phyloP scores from a whole-genome alignment of 176 grass and related monocot genomes.

The Tillandsia leiboldiana region DNA sequence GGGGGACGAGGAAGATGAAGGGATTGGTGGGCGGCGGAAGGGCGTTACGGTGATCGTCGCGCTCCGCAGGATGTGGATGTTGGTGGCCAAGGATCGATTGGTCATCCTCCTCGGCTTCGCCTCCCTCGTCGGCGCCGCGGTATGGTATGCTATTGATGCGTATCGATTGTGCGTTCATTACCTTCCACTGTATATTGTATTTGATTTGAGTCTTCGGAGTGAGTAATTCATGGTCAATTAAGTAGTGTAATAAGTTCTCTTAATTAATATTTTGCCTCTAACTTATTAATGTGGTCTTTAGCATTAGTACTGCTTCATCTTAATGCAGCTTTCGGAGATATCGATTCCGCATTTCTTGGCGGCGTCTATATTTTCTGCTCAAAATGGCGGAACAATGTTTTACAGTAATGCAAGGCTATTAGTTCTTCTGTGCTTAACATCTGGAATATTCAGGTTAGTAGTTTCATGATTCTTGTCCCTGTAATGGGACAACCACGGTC shows the following conservation, averaged over 20 bases:
- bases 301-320: background rate
- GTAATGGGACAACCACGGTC: background rate
- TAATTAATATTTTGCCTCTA: background rate
- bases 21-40: constrained; percentile 29
- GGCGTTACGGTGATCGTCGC: constrained; percentile 50
- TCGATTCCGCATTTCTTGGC: constrained; percentile 92
- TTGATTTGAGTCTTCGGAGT: background rate
- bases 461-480: constrained; percentile 4
- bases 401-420: constrained; percentile 78
- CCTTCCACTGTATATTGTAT: background rate
- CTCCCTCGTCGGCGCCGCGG: constrained; percentile 68
- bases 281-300: background rate
- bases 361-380: constrained; percentile 83
- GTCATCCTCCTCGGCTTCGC: constrained; percentile 67
- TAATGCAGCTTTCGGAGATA: constrained; percentile 76
- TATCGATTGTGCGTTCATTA: background rate
- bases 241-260: background rate
- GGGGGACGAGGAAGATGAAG: constrained; percentile 40
- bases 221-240: background rate
- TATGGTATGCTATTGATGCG: constrained; percentile 26
- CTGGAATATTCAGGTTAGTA: constrained; percentile 79
- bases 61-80: constrained; percentile 69
- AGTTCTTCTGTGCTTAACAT: constrained; percentile 67
- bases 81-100: constrained; percentile 58
- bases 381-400: constrained; percentile 62